Evolutionary conservation across 257 asterid species (phyloP), one percentile per base, ranked within the genome.

Genomic region (Paulownia fortunei): DNA sequence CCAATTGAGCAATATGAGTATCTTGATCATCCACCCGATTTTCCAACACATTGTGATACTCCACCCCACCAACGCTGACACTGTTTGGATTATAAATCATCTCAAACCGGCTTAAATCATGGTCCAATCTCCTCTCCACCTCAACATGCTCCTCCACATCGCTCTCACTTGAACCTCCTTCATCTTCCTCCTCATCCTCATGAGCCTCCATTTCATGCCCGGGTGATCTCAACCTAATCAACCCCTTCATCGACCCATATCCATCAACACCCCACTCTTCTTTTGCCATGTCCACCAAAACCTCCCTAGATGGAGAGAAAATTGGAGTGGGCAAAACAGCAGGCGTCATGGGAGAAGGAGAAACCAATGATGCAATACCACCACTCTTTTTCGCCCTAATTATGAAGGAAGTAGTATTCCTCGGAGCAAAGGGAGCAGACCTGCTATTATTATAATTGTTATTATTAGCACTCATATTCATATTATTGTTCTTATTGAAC

Each of bases 231-330:
- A 92, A 76, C 88, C 97, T 83, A 74, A 92, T 92, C 84, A 92
- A 79, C 11, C 97, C 96, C 76, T 92, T 92, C 97, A 92, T 92
- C 11, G 97, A 90, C 7, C 97, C 97, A 72, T 90, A 90, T 44
- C 97, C 97, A 85, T 92, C 94, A 44, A 92, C 96, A 6, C 97
- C 97, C 97, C 97, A 92, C 73, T 92, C 97, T 73, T 89, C 96
- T 83, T 90, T 90, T 0, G 97, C 97, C 96, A 89, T 92, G 82
- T 92, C 97, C 26, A 87, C 92, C 73, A 92, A 85, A 69, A 85
- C 97, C 78, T 92, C 96, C 78, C 92, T 87, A 0, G 97, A 90
- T 1, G 97, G 96, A 7, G 97, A 92, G 72, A 92, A 89, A n/a
- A 86, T 85, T 0, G 97, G 97, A 12, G 97, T 88, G 0, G 97